Percentiles rank a stretch among this genome's conserved stretches.
phyloP scores from a whole-genome alignment of 1,284 basidiomycete genomes.

The Pseudozyma flocculosa region DNA sequence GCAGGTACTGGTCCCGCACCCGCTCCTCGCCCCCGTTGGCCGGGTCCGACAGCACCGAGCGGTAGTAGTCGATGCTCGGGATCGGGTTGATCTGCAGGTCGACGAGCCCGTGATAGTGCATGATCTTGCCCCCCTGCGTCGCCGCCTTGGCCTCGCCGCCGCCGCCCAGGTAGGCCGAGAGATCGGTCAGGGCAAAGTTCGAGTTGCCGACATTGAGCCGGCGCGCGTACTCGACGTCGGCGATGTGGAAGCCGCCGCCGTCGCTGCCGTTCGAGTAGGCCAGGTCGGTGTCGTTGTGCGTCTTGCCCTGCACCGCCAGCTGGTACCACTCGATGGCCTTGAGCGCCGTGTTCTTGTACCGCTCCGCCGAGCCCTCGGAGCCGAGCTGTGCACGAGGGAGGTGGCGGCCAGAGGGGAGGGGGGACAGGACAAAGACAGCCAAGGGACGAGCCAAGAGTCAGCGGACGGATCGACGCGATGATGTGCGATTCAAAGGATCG shows the following conservation, averaged over 20 bases:
- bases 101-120: constrained; percentile 57
- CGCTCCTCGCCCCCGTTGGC: constrained; percentile 4
- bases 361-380: background rate
- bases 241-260: background rate
- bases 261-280: background rate
- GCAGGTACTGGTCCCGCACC: constrained; percentile 59
- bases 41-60: constrained; percentile 43
- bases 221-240: background rate
- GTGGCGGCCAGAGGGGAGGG: too few species aligned
- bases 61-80: constrained; percentile 58
- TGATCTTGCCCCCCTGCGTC: constrained; percentile 53
- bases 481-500: too few species aligned
- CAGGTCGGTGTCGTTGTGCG: background rate
- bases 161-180: constrained; percentile 36
- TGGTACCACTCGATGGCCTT: background rate
- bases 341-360: background rate
- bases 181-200: constrained; percentile 1
- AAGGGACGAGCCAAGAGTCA: too few species aligned
- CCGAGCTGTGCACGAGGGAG: background rate
- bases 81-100: constrained; percentile 59
- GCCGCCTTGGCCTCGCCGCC: constrained; percentile 9
- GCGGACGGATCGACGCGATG: too few species aligned
- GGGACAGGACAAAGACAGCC: background rate
- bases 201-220: constrained; percentile 1
- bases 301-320: background rate